phyloP scores from a whole-genome alignment of 2,329 filamentous ascomycete genomes.

The Lasiodiplodia theobromae region DNA sequence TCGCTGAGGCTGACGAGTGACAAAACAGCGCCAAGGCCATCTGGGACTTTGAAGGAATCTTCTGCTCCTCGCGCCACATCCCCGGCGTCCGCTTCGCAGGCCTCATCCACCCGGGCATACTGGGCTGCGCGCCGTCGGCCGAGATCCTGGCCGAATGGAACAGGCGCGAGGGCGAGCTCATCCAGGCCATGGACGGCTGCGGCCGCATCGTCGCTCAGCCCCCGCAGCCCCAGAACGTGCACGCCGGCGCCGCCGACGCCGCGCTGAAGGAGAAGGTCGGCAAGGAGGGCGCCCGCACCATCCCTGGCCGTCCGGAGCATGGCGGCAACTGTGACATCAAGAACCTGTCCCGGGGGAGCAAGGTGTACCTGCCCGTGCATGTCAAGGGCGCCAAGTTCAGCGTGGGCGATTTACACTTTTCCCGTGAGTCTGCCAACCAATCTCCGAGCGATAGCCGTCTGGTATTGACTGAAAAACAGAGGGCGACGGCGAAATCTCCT shows the following conservation, averaged over 20 bases:
- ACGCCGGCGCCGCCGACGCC: conserved; percentile 70
- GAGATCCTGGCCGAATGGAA: conserved; percentile 86
- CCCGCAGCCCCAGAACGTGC: conserved; percentile 73
- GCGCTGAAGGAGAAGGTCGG: conserved; percentile 72
- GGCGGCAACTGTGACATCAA: conserved; percentile 94
- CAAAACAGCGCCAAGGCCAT: conserved; percentile 72
- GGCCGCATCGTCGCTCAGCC: conserved; percentile 78
- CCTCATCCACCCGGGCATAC: conserved; percentile 88
- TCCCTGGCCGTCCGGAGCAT: conserved; percentile 83
- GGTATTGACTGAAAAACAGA: conserved; percentile 51
- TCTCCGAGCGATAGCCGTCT: neutral
- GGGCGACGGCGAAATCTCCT: conserved; percentile 90
- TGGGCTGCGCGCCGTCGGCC: conserved; percentile 84
- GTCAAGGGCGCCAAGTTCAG: conserved; percentile 87
- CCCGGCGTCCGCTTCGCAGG: conserved; percentile 83
- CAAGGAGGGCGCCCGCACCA: conserved; percentile 80
- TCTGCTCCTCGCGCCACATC: conserved; percentile 80
- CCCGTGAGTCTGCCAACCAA: conserved; percentile 53
- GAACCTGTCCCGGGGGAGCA: conserved; percentile 78
- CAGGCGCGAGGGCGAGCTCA: conserved; percentile 79
- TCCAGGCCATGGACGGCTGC: conserved; percentile 69
- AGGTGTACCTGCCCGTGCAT: conserved; percentile 88
- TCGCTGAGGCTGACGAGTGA: neutral
- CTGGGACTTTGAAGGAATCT: conserved; percentile 79
- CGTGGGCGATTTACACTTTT: conserved; percentile 88